These are phyloP conservation scores for Ambrosiella cleistominuta DNA, from an alignment of 2,329 filamentous ascomycete species.

Conservation along the genomic window DNA sequence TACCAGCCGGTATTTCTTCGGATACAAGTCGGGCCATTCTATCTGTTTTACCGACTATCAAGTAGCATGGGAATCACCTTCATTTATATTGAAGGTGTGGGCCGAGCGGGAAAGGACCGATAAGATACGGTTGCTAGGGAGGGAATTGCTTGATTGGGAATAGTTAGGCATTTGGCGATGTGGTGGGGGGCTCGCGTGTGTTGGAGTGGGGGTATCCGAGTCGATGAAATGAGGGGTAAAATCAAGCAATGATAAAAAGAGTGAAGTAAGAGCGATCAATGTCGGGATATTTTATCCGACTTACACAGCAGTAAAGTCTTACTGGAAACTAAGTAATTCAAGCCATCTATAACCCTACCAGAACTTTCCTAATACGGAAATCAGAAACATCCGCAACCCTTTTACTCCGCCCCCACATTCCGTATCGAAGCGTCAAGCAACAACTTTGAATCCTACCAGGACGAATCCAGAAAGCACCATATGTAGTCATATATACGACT, in stretches of 20 bases:
- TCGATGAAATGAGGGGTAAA: too few species aligned
- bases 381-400: background rate
- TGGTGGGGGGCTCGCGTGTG: background rate
- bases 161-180: background rate
- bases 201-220: background rate
- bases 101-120: background rate
- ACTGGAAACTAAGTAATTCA: too few species aligned
- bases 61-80: too few species aligned
- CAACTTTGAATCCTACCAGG: background rate
- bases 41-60: too few species aligned
- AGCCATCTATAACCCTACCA: background rate
- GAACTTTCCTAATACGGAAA: background rate
- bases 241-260: too few species aligned
- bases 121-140: background rate
- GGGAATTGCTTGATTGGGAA: background rate
- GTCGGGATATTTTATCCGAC: too few species aligned
- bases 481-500: background rate
- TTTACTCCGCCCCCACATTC: background rate
- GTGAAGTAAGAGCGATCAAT: too few species aligned
- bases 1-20: too few species aligned
- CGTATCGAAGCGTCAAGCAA: background rate
- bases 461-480: background rate
- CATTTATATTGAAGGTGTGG: background rate
- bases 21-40: too few species aligned
- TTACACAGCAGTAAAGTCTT: too few species aligned